phyloP scores from a whole-genome alignment of 2,329 filamentous ascomycete species.

The Lecanicillium sp. region DNA sequence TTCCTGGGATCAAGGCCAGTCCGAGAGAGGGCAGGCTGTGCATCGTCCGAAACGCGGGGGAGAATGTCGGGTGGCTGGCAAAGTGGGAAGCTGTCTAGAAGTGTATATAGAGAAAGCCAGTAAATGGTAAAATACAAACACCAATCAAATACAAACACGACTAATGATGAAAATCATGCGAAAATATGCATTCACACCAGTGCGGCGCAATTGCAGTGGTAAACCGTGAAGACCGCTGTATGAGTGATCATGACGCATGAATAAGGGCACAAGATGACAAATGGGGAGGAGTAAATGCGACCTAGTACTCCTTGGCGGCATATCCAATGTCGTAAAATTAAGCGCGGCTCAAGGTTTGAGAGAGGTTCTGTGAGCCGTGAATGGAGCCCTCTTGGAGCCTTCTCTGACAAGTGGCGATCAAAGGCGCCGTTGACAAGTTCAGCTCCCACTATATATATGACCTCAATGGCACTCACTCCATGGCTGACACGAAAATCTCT shows the following conservation, averaged over 20 bases:
- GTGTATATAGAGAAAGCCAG: not conserved
- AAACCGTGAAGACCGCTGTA: not conserved
- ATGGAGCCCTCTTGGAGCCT: too few species aligned
- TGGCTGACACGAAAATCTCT: not conserved
- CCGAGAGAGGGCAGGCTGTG: conserved; percentile 51
- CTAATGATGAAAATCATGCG: too few species aligned
- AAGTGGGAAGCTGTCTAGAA: conserved; percentile 62
- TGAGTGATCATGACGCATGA: too few species aligned
- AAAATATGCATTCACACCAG: conserved; percentile 8
- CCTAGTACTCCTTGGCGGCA: too few species aligned
- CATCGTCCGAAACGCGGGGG: conserved; percentile 74
- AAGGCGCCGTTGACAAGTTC: conserved; percentile 22
- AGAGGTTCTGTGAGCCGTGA: too few species aligned
- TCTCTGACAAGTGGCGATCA: too few species aligned
- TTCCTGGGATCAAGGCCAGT: conserved; percentile 24
- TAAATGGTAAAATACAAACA: not conserved
- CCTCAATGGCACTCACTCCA: not conserved
- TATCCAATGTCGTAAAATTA: too few species aligned
- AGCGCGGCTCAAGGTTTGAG: too few species aligned
- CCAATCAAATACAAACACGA: not conserved
- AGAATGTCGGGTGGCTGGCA: conserved; percentile 70
- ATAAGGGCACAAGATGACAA: too few species aligned
- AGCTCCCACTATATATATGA: conserved; percentile 1
- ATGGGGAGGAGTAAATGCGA: too few species aligned
- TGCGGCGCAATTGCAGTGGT: too few species aligned